Base-by-base conservation (phyloP, 2,329 filamentous ascomycete genomes). In the Hyphodiscus sp. region DNA sequence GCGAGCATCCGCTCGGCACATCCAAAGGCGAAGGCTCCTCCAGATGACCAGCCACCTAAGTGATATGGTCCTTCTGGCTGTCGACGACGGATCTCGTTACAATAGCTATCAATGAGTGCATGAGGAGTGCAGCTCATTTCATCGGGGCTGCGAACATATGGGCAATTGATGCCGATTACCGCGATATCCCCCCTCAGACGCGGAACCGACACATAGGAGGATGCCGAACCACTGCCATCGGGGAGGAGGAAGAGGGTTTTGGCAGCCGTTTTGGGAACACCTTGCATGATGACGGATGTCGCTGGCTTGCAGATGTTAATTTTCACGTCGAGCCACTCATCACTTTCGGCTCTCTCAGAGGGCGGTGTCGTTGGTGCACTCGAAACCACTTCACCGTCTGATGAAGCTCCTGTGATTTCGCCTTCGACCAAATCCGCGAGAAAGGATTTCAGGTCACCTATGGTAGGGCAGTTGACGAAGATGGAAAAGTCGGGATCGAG, bases 1-100 rank as follows among this genome's bases (percentile, higher is more conserved):
- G 66, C 61, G 26, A 70, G 65, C 6, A 76, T 62, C 20, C 70
- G 66, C 18, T 69, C 67, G 59, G 73, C 71, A 3, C 71, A 71
- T 51, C 74, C 70, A 56, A 71, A 79, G 20, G 77, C 75, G 53
- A 73, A 72, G 50, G 76, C 74, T 9, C 76, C 76, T 45, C 77
- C 78, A 9, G 75, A 76, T 11, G 75, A 80, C 76, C 76, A 80
- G 30, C 78, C 78, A 45, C 74, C 75, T 1, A 79, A 67, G 53
- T 73, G 69, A 61, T 78, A 78, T 2, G 74, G 73, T 0, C 74
- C 73, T 13, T 68, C 67, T 4, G 75, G 71, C 57, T 79, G 73
- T 20, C 74, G 68, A n/a, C 71, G 71, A 2, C 70, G 71, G 33
- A 78, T 70, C 53, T 76, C 74, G 6, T 59, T 62, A n/a, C 75